These are phyloP conservation scores for Platismatia glauca DNA, from an alignment of 495 filamentous ascomycete species.

Conservation along the genomic window DNA sequence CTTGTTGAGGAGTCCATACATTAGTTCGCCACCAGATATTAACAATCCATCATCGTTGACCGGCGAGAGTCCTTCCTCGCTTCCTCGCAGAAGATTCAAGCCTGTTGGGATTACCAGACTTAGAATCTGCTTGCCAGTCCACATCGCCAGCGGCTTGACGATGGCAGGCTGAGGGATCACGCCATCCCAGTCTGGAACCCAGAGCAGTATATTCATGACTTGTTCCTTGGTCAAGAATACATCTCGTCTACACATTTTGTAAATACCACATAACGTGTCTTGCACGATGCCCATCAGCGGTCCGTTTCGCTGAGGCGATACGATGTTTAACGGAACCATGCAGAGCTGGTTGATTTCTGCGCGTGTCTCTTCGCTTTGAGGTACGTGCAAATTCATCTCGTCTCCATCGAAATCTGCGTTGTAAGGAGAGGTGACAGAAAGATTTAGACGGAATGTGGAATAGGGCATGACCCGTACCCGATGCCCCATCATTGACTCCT, in stretches of 20 bases:
- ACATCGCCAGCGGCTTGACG: slow-evolving; percentile 78
- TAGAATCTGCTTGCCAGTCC: slow-evolving; percentile 98
- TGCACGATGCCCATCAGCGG: slow-evolving; percentile 99
- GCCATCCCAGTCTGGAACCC: slow-evolving; percentile 97
- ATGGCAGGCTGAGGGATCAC: slow-evolving; percentile 86
- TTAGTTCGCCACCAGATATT: slow-evolving; percentile 76
- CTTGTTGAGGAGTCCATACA: slow-evolving; percentile 86
- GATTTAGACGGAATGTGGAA: slow-evolving; percentile 92
- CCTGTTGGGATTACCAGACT: slow-evolving; percentile 84
- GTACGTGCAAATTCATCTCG: slow-evolving; percentile 99
- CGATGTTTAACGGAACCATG: slow-evolving; percentile 93
- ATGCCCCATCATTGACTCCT: slow-evolving; percentile 99
- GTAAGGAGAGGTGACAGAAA: slow-evolving; percentile 96
- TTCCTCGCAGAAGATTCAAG: slow-evolving; percentile 63
- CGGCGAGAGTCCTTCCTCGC: slow-evolving; percentile 50
- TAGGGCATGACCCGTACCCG: slow-evolving; percentile 96
- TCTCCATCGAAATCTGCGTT: slow-evolving; percentile 99
- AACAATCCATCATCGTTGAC: slow-evolving; percentile 71
- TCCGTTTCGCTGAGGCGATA: slow-evolving; percentile 93
- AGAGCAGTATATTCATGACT: slow-evolving; percentile 91
- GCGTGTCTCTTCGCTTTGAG: slow-evolving; percentile 89
- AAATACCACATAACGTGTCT: slow-evolving; percentile 90
- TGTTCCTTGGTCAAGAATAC: slow-evolving; percentile 80
- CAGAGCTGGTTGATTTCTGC: slow-evolving; percentile 89
- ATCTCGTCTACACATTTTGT: slow-evolving; percentile 91